phyloP scores from a whole-genome alignment of 176 grass and related monocot genomes.

The Oryza nivara region DNA sequence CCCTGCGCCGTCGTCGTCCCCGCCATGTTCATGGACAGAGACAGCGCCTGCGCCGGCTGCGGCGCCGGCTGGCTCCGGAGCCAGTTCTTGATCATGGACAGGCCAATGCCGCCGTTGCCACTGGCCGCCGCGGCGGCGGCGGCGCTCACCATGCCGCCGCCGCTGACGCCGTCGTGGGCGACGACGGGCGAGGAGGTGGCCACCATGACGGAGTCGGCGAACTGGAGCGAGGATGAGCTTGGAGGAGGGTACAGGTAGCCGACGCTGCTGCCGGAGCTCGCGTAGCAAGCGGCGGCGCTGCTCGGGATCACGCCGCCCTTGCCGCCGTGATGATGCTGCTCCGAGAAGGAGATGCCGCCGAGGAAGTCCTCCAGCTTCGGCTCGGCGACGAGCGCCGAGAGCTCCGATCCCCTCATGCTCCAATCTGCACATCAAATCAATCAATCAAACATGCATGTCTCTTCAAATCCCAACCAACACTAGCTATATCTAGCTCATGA shows the following conservation, averaged over 20 bases:
- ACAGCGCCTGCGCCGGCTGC: slow-evolving; percentile 47
- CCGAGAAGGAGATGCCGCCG: slow-evolving; percentile 74
- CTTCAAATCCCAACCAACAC: neutral
- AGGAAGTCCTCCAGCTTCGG: slow-evolving; percentile 99
- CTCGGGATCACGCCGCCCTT: slow-evolving; percentile 45
- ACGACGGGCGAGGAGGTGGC: slow-evolving; percentile 22
- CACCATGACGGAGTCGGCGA: slow-evolving; percentile 59
- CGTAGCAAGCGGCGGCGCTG: slow-evolving; percentile 28
- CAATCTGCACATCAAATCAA: slow-evolving; percentile 58
- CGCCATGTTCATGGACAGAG: slow-evolving; percentile 67
- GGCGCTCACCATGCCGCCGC: slow-evolving; percentile 21
- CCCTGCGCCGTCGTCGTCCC: neutral
- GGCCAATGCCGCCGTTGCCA: slow-evolving; percentile 54
- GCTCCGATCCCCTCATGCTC: slow-evolving; percentile 90
- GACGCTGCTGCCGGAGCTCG: slow-evolving; percentile 44
- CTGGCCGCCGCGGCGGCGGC: neutral
- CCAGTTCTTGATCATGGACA: slow-evolving; percentile 98
- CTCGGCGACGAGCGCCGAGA: slow-evolving; percentile 77
- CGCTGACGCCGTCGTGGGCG: slow-evolving; percentile 5
- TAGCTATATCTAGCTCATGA: neutral
- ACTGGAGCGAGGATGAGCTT: slow-evolving; percentile 55
- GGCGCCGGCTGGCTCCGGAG: slow-evolving; percentile 66
- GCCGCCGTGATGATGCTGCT: slow-evolving; percentile 47
- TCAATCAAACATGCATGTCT: neutral
- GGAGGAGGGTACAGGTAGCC: slow-evolving; percentile 49